Evolutionary conservation across 2,329 filamentous ascomycete species (phyloP).

Genomic region (Xylaria digitata): DNA sequence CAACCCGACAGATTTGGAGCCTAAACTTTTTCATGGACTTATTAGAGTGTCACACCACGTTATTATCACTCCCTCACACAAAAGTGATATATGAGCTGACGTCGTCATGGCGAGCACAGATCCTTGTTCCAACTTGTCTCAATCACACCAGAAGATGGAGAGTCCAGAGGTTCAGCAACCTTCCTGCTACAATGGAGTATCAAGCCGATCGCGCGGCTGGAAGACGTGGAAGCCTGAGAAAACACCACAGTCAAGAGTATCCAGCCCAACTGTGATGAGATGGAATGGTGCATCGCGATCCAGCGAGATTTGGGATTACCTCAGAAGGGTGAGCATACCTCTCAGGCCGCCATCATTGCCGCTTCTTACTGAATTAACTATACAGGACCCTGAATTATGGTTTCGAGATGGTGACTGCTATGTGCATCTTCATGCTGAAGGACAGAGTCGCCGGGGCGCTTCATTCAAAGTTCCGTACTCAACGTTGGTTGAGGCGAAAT

Average conservation of each 20-base stretch:
- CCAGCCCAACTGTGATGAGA: slow-evolving; percentile 55
- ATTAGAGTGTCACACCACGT: neutral
- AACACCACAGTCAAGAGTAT: slow-evolving; percentile 45
- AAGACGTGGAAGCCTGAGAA: slow-evolving; percentile 52
- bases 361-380: slow-evolving; percentile 28
- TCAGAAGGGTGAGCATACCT: slow-evolving; percentile 58
- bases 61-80: neutral
- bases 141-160: slow-evolving; percentile 29
- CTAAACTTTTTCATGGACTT: neutral
- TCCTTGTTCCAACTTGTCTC: slow-evolving; percentile 7
- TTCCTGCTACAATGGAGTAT: slow-evolving; percentile 51
- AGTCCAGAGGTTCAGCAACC: slow-evolving; percentile 35
- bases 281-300: slow-evolving; percentile 63
- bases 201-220: slow-evolving; percentile 51
- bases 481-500: slow-evolving; percentile 67
- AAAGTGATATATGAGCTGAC: neutral
- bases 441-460: slow-evolving; percentile 72
- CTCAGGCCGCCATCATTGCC: neutral
- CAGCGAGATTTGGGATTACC: slow-evolving; percentile 58
- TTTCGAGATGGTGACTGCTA: slow-evolving; percentile 74
- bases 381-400: slow-evolving; percentile 79
- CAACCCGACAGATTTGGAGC: neutral
- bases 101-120: neutral
- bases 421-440: slow-evolving; percentile 74
- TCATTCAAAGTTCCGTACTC: slow-evolving; percentile 74